These are phyloP conservation scores for Sugiyamaella smithiae DNA, from an alignment of 805 yeast genomes.

Conservation along the genomic window DNA sequence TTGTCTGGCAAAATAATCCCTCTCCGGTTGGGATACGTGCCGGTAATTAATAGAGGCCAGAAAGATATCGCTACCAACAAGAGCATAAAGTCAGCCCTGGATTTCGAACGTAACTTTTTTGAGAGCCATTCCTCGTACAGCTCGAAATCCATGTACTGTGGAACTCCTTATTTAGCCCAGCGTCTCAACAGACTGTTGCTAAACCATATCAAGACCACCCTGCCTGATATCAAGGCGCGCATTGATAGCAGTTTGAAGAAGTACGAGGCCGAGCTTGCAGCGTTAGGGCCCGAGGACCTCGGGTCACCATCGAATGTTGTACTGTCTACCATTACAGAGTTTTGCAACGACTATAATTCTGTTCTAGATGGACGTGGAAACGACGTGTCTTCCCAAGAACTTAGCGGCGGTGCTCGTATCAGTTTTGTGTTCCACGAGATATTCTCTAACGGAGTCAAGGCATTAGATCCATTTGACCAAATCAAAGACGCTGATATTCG, in stretches of 20 bases:
- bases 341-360: constrained; percentile 87
- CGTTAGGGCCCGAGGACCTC: constrained; percentile 73
- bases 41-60: constrained; percentile 96
- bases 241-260: constrained; percentile 83
- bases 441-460: constrained; percentile 85
- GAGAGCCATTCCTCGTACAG: constrained; percentile 86
- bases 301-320: constrained; percentile 91
- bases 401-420: constrained; percentile 97
- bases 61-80: constrained; percentile 87
- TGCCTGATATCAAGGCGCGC: constrained; percentile 91
- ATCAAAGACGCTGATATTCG: constrained; percentile 93
- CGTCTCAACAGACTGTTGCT: constrained; percentile 84
- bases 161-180: constrained; percentile 94
- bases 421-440: constrained; percentile 97
- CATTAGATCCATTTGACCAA: constrained; percentile 94
- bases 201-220: constrained; percentile 82
- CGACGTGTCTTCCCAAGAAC: constrained; percentile 83
- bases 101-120: constrained; percentile 77
- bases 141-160: constrained; percentile 91
- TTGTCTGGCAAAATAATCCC: constrained; percentile 95
- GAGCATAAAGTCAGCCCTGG: constrained; percentile 82
- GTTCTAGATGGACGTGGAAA: constrained; percentile 91
- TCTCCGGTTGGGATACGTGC: constrained; percentile 91
- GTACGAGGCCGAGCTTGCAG: constrained; percentile 72
- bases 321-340: constrained; percentile 87